These are phyloP conservation scores for Stentor coeruleus DNA, from an alignment of 73 alveolate species.

Conservation along the genomic window DNA sequence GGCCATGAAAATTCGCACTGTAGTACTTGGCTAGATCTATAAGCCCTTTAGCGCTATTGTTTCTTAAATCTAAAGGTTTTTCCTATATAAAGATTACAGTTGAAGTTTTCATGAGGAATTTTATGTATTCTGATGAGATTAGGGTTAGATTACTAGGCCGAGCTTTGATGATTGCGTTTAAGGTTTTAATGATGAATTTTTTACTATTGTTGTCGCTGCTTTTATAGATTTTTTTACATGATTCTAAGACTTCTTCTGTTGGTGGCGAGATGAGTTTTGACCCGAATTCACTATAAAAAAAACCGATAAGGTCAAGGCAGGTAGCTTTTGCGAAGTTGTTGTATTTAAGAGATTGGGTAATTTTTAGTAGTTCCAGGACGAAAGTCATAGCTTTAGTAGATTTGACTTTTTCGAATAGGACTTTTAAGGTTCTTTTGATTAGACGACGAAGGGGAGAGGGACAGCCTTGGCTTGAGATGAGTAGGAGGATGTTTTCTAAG, in stretches of 20 bases:
- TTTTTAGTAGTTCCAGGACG: neutral
- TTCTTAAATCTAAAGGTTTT: neutral
- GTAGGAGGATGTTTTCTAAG: neutral
- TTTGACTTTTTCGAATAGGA: neutral
- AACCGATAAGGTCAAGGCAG: neutral
- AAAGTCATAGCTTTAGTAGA: neutral
- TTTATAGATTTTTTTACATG: neutral
- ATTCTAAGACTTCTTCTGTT: neutral
- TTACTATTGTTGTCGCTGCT: neutral
- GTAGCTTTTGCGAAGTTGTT: neutral
- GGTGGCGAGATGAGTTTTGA: neutral
- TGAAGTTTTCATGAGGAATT: neutral
- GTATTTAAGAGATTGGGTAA: neutral
- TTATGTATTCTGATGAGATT: constrained; percentile 1
- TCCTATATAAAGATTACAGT: neutral
- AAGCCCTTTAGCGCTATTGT: neutral
- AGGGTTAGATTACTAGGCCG: neutral
- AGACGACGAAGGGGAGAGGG: neutral
- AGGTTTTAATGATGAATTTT: neutral
- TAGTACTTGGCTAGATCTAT: neutral
- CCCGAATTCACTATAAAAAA: neutral
- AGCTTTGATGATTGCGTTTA: neutral
- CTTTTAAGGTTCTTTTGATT: neutral
- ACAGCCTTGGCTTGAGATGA: neutral
- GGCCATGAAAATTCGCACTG: neutral